Percentiles rank a stretch among this genome's conserved stretches.
These are phyloP conservation scores for Boletus edulis DNA, from an alignment of 768 basidiomycete species.

Conservation along the genomic window DNA sequence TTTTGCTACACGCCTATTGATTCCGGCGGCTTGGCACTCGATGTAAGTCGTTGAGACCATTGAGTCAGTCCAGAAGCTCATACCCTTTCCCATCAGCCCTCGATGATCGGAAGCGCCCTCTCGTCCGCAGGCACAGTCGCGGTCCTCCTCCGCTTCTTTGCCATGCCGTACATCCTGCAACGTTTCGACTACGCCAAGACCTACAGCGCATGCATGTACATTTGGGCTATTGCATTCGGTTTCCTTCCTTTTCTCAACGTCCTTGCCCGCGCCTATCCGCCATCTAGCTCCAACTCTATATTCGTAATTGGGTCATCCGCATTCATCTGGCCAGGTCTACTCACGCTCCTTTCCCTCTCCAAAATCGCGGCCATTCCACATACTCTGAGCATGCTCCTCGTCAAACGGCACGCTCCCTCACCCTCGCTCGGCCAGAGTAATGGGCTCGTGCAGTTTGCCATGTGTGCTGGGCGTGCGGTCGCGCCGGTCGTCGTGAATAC, in stretches of 20 bases:
- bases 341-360: conserved; percentile 38
- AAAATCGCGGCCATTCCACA: conserved; percentile 10
- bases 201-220: conserved; percentile 50
- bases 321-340: conserved; percentile 49
- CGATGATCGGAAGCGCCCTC: conserved; percentile 56
- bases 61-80: not conserved
- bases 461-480: conserved; percentile 53
- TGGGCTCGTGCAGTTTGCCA: conserved; percentile 55
- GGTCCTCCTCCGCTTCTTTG: conserved; percentile 45
- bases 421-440: conserved; percentile 31
- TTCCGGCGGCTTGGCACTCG: conserved; percentile 54
- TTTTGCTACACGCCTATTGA: conserved; percentile 59
- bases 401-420: conserved; percentile 31
- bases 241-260: conserved; percentile 50
- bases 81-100: conserved; percentile 33
- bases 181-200: conserved; percentile 44
- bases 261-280: conserved; percentile 35
- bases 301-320: conserved; percentile 19
- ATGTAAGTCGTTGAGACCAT: conserved; percentile 32
- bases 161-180: conserved; percentile 52
- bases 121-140: conserved; percentile 49
- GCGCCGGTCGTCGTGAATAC: conserved; percentile 52
- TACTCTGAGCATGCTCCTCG: conserved; percentile 61
- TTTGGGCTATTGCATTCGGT: conserved; percentile 54
- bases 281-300: not conserved